Percentiles rank a stretch among this genome's conserved stretches.
These are phyloP conservation scores for Naganishia onofrii DNA, from an alignment of 768 basidiomycete species.

Conservation along the genomic window DNA sequence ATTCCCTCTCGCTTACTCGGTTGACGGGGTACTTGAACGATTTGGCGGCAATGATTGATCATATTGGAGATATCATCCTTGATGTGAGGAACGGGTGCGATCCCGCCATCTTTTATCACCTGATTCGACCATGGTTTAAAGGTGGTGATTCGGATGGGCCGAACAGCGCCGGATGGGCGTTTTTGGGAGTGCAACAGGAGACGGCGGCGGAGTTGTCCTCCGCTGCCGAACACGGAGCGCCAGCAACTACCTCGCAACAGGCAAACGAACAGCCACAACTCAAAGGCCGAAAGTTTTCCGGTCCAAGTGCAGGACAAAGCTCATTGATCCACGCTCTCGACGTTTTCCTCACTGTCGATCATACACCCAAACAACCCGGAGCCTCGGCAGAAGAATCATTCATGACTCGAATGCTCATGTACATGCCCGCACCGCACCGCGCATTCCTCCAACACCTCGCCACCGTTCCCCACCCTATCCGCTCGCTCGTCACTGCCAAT, in stretches of 20 bases:
- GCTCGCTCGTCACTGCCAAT: conserved; percentile 57
- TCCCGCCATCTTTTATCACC: conserved; percentile 78
- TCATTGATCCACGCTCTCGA: conserved; percentile 65
- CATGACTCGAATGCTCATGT: conserved; percentile 85
- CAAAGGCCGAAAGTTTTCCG: conserved; percentile 59
- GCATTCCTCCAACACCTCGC: conserved; percentile 66
- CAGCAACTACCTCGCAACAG: not conserved
- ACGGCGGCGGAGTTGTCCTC: not conserved
- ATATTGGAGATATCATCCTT: conserved; percentile 63
- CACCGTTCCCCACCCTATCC: conserved; percentile 68
- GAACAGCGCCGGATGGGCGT: conserved; percentile 57
- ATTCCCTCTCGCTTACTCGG: conserved; percentile 63
- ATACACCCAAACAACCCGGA: conserved; percentile 53
- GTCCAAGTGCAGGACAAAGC: conserved; percentile 93
- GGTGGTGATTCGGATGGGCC: conserved; percentile 65
- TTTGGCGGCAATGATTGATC: conserved; percentile 66
- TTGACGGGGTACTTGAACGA: conserved; percentile 66
- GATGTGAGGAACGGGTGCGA: conserved; percentile 68
- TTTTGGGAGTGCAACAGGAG: conserved; percentile 59
- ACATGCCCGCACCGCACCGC: conserved; percentile 90
- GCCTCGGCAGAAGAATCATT: conserved; percentile 54
- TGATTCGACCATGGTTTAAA: conserved; percentile 87
- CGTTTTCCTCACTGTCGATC: conserved; percentile 51
- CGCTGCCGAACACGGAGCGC: not conserved
- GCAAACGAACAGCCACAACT: not conserved